Percentiles rank a stretch among this genome's conserved stretches.
Conservation (phyloP, 768 basidiomycete genomes). For the Hydnomerulius pinastri region DNA sequence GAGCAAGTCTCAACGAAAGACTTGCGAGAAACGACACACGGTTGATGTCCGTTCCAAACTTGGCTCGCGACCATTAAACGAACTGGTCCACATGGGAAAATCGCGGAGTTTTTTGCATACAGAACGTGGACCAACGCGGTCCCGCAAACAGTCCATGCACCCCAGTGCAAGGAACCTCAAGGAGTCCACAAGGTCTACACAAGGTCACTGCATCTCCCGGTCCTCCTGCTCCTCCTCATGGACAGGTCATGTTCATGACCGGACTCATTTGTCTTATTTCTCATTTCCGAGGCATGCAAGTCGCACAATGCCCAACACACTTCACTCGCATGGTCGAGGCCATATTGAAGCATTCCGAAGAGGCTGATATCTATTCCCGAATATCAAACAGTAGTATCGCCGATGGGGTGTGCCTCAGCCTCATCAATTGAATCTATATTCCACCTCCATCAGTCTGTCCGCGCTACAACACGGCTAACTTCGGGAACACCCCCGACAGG, state of each 20-base stretch:
- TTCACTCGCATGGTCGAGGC: neutral
- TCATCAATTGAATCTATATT: neutral
- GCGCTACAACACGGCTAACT: constrained; percentile 36
- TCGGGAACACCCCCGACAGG: constrained; percentile 53
- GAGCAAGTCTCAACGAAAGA: neutral
- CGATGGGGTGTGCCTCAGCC: neutral
- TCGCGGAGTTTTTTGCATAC: constrained; percentile 18
- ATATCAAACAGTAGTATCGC: neutral
- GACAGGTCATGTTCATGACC: neutral
- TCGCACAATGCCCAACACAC: neutral
- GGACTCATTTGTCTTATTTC: neutral
- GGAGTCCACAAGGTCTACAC: no score
- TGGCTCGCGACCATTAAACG: constrained; percentile 8
- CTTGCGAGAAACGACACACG: neutral
- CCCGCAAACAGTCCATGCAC: neutral
- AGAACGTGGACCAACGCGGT: neutral
- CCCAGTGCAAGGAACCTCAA: no score
- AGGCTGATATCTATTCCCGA: constrained; percentile 4
- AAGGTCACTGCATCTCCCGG: no score
- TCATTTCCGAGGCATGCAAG: neutral
- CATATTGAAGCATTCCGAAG: neutral
- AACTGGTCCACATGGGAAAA: constrained; percentile 24
- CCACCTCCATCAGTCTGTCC: constrained; percentile 23
- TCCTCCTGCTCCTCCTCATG: no score
- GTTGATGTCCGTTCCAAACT: constrained; percentile 3